These are phyloP conservation scores for Neonectria hederae DNA, from an alignment of 2,329 filamentous ascomycete species.

Conservation along the genomic window DNA sequence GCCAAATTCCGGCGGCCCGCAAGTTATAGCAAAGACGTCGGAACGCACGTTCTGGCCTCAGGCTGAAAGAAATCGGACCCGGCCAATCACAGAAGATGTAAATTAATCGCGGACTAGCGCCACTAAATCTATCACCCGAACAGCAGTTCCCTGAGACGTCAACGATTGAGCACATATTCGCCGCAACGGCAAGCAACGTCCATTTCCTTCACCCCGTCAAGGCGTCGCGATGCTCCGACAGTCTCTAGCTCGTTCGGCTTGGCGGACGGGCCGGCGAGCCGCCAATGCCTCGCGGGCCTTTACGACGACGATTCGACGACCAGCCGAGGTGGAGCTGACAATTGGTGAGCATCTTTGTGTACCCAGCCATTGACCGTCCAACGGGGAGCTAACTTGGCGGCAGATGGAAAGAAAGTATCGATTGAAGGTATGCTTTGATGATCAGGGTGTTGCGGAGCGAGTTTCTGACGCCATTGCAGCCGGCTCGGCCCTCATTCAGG, in stretches of 20 bases:
- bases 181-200: conserved; percentile 50
- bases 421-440: conserved; percentile 79
- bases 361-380: conserved; percentile 44
- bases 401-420: conserved; percentile 97
- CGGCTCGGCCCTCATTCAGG: conserved; percentile 96
- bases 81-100: conserved; percentile 55
- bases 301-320: conserved; percentile 79
- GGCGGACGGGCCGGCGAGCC: conserved; percentile 69
- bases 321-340: conserved; percentile 95
- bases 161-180: conserved; percentile 53
- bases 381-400: conserved; percentile 45
- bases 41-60: conserved; percentile 45
- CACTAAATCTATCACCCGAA: conserved; percentile 52
- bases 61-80: conserved; percentile 42
- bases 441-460: conserved; percentile 29
- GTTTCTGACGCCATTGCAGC: conserved; percentile 67
- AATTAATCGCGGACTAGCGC: conserved; percentile 57
- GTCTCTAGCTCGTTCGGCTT: conserved; percentile 73
- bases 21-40: conserved; percentile 33
- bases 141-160: conserved; percentile 53
- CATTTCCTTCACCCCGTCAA: conserved; percentile 58
- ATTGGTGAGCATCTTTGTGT: conserved; percentile 69
- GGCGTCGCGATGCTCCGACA: conserved; percentile 75
- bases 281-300: conserved; percentile 78
- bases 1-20: conserved; percentile 23